These are phyloP conservation scores for Geranium brycei DNA, from an alignment of 345 rosid genomes.

Conservation along the genomic window DNA sequence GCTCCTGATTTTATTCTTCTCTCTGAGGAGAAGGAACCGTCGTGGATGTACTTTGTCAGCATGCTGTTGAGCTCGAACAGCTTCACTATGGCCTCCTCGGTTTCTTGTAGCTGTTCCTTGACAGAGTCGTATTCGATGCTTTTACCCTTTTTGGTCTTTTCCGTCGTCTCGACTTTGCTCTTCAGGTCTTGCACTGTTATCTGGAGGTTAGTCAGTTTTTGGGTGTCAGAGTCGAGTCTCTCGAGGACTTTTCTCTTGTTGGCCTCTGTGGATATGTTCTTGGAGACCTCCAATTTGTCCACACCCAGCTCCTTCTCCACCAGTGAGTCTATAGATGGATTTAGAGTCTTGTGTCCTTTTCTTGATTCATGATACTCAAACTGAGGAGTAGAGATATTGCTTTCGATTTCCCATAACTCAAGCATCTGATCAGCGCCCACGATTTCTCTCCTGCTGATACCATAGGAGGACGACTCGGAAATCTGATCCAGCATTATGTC, in stretches of 20 bases:
- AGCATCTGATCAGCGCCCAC: slow-evolving; percentile 40
- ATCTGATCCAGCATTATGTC: slow-evolving; percentile 89
- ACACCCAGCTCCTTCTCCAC: slow-evolving; percentile 57
- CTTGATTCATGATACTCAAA: slow-evolving; percentile 9
- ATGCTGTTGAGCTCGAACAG: slow-evolving; percentile 49
- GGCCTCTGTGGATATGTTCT: slow-evolving; percentile 41
- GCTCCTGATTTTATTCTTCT: slow-evolving; percentile 21
- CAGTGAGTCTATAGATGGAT: slow-evolving; percentile 40
- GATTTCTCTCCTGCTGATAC: slow-evolving; percentile 55
- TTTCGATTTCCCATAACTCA: slow-evolving; percentile 34
- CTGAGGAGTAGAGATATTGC: slow-evolving; percentile 26
- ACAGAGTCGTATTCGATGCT: slow-evolving; percentile 49
- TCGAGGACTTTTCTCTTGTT: slow-evolving; percentile 62
- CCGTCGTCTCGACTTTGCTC: slow-evolving; percentile 55
- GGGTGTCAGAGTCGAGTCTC: slow-evolving; percentile 81
- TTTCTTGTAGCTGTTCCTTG: slow-evolving; percentile 72
- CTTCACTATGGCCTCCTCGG: slow-evolving; percentile 51
- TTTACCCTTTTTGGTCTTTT: slow-evolving; percentile 47
- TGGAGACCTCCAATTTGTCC: slow-evolving; percentile 65
- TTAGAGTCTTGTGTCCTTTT: slow-evolving; percentile 29
- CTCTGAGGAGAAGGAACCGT: slow-evolving; percentile 23
- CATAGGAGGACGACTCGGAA: slow-evolving; percentile 75
- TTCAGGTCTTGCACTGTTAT: slow-evolving; percentile 66
- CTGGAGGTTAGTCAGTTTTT: slow-evolving; percentile 72
- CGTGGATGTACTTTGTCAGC: slow-evolving; percentile 30